Evolutionary conservation across 345 rosid species (phyloP).

Genomic region (Clarkia xantiana): DNA sequence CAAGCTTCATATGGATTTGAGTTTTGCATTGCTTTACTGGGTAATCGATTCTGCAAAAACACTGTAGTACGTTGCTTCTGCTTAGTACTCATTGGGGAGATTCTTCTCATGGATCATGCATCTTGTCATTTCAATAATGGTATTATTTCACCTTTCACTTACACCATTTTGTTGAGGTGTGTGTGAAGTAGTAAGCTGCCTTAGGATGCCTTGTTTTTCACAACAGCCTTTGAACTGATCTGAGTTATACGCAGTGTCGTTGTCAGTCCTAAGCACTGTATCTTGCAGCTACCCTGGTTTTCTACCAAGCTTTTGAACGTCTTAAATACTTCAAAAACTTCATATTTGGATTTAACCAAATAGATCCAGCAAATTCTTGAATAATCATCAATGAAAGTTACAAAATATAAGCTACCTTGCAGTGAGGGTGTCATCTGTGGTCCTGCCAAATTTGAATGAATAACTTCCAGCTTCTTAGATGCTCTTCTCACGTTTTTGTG

Average conservation of each 20-base stretch:
- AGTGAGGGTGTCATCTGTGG: too few relatives aligned
- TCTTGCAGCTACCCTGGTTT: neutral
- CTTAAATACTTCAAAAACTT: neutral
- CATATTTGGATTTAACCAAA: neutral
- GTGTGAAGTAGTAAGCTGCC: neutral
- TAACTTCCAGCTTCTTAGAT: too few relatives aligned
- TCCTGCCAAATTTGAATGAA: too few relatives aligned
- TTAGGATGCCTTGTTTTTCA: too few relatives aligned
- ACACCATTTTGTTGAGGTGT: neutral
- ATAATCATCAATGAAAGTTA: neutral
- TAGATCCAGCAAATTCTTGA: neutral
- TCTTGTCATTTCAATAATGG: neutral
- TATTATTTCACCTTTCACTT: neutral
- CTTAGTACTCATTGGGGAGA: neutral
- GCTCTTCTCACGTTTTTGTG: too few relatives aligned
- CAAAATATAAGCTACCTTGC: neutral
- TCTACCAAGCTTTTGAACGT: neutral
- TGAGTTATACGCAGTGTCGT: too few relatives aligned
- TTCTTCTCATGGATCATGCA: neutral
- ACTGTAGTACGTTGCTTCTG: neutral
- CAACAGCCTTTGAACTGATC: too few relatives aligned
- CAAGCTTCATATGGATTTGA: slow-evolving; percentile 2
- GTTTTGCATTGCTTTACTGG: slow-evolving; percentile 2
- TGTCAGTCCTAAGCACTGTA: neutral
- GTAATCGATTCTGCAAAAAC: neutral